Base-by-base conservation (phyloP, 179 eudicot genomes). In the Amaranthus tricolor region DNA sequence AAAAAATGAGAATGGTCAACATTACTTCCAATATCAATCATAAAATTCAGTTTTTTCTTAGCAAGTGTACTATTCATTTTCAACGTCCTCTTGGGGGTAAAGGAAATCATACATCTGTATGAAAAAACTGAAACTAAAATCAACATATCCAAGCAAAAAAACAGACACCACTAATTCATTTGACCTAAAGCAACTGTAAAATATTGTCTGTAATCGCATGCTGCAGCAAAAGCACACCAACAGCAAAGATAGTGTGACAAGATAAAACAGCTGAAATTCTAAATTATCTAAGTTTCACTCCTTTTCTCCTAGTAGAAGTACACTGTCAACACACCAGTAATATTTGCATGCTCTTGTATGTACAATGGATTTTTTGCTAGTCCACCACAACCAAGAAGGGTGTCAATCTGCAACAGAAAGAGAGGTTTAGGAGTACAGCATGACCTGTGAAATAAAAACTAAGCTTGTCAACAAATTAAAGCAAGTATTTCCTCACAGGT, bases 331-430 rank as follows among this genome's bases (percentile, higher is more conserved):
- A 74, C 57, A 96, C 99, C 99, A 24, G 80, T 86, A 73, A 96
- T 91, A 88, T 96, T 94, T n/a, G 99, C 99, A 85, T 96, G 99
- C 82, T 95, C 96, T 86, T 95, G 99, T 80, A 91, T 81, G 82
- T 87, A 95, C 79, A 93, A 77, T 48, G 92, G 75, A 77, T 95
- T 95, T 89, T 93, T 95, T 62, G 94, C 83, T 76, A 93, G 98
- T 72, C 99, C 98, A 85, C 99, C 99, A 59, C 98, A 93, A 49
- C 98, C 99, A 70, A 95, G 90, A 79, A 95, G 87, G 19, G 93
- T 93, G 82, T 95, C 92, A 81, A 95, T 87, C 99, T 95, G 90
- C 53, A 63, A 76, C 60, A 70, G 24, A 67, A 16, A 66, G 70
- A 11, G 24, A 54, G 44, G 13, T 21, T 73, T 43, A 48, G 54